These are phyloP conservation scores for Mucor velutinosus DNA, from an alignment of 371 early-diverging fungal genomes.

Conservation along the genomic window DNA sequence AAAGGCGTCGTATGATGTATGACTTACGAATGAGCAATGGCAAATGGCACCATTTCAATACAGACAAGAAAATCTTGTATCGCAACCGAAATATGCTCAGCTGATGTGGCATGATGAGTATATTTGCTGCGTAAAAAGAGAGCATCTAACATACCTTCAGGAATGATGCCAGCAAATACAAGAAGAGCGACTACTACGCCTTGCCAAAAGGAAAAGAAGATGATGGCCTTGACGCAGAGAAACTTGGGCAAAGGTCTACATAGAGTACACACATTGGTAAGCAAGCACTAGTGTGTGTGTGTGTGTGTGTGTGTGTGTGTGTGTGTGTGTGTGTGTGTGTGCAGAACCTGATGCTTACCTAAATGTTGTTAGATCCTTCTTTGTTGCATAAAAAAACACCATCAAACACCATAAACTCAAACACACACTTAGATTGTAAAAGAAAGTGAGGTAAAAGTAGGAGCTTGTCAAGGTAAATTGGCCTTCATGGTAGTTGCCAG, in stretches of 20 bases:
- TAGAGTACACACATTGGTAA: background rate
- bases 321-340: background rate
- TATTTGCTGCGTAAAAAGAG: background rate
- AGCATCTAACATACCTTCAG: conserved; percentile 50
- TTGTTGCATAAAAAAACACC: conserved; percentile 86
- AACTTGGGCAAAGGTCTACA: conserved; percentile 90
- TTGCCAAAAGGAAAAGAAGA: conserved; percentile 97
- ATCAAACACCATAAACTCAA: conserved; percentile 85
- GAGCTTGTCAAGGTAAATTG: conserved; percentile 69
- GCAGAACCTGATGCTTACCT: too few relatives aligned
- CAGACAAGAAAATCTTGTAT: conserved; percentile 93
- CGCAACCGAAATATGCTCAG: conserved; percentile 82
- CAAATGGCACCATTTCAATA: conserved; percentile 88
- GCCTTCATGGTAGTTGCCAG: conserved; percentile 82
- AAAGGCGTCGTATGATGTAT: background rate
- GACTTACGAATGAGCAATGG: conserved; percentile 77
- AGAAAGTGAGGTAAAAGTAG: conserved; percentile 82
- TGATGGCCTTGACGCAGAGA: conserved; percentile 90
- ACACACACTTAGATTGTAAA: conserved; percentile 88
- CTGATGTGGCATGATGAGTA: conserved; percentile 17
- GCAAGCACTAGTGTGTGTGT: background rate
- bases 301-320: background rate
- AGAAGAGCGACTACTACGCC: conserved; percentile 86
- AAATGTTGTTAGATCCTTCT: conserved; percentile 78
- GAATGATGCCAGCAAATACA: conserved; percentile 74